Base-by-base conservation (phyloP, 2,329 filamentous ascomycete genomes). In the Fusarium foetens region DNA sequence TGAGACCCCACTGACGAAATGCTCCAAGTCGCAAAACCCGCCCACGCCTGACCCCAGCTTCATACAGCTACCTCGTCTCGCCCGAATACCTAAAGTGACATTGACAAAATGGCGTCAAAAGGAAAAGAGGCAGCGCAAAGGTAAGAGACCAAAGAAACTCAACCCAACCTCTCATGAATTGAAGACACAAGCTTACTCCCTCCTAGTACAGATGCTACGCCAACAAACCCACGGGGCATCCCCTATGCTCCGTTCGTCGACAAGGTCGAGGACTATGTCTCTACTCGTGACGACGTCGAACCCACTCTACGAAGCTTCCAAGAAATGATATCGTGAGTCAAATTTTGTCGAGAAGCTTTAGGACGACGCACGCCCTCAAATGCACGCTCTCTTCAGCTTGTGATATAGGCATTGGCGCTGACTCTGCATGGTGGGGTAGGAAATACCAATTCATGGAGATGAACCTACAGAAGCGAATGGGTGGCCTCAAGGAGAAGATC, bases 401-500 rank as follows among this genome's bases (percentile, higher is more conserved):
- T 43, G 41, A 41, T 35, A 43, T 39, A 35, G 41, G 58, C 63
- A 65, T 59, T 62, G 63, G 63, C 58, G 55, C 69, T 77, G 66
- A 76, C 72, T 52, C 49, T 49, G 51, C 39, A 46, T 45, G 61
- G 65, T 17, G 83, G 83, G 80, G 81, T 80, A 97, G 94, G 76
- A 99, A 99, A 88, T 99, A 99, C 85, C 96, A 98, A 82, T 99
- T 98, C 84, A 99, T 99, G 96, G 94, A 98, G 84, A 87, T 92
- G 80, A 98, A 97, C 82, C 93, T 96, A 66, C 92, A 97, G 81
- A 89, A 94, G 71, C 90, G 96, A 52, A 92, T 93, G 58, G 86
- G 88, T 8, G 94, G 95, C 5, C 85, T 99, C 62, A 93, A 92
- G 79, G 95, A 98, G 79, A 99, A 98, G 86, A 94, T 99, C 74